Conservation (phyloP, 2,329 filamentous ascomycete species). For the Trichoderma sp. region DNA sequence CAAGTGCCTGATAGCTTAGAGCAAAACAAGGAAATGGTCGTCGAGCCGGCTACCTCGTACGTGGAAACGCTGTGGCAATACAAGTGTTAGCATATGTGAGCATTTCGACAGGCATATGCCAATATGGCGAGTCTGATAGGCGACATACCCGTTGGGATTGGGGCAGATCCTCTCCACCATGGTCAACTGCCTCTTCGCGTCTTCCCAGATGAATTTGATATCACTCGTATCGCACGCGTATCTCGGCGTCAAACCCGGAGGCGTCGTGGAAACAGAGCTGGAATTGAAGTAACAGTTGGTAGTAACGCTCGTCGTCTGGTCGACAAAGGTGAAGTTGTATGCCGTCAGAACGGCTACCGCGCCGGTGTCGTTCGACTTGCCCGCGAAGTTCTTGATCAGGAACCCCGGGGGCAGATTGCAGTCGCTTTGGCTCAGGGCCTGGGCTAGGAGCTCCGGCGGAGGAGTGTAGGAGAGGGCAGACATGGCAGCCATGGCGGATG, state of each 20-base stretch:
- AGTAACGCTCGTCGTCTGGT: conserved; percentile 38
- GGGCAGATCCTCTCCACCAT: conserved; percentile 46
- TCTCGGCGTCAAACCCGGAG: conserved; percentile 32
- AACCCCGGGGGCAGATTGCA: conserved; percentile 41
- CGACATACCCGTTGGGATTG: conserved; percentile 34
- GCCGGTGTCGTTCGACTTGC: conserved; percentile 34
- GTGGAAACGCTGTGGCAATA: not conserved
- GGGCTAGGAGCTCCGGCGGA: conserved; percentile 27
- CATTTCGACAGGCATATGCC: not conserved
- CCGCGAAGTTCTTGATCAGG: conserved; percentile 38
- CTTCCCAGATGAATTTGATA: conserved; percentile 44
- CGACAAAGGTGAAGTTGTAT: conserved; percentile 41
- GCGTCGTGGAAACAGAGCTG: conserved; percentile 37
- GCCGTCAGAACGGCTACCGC: conserved; percentile 27
- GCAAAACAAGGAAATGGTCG: not conserved
- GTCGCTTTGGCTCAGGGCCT: conserved; percentile 25
- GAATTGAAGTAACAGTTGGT: conserved; percentile 45
- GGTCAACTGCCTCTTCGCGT: conserved; percentile 32
- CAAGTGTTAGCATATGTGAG: not conserved
- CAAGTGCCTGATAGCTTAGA: conserved; percentile 24
- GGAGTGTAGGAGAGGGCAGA: conserved; percentile 27
- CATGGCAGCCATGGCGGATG: conserved; percentile 25
- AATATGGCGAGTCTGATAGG: not conserved
- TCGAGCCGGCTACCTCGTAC: conserved; percentile 8
- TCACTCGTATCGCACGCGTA: conserved; percentile 42